Evolutionary conservation across 2,329 filamentous ascomycete species (phyloP), one percentile per base, ranked within the genome.

Genomic region (Ploettnerulaceae sp.): DNA sequence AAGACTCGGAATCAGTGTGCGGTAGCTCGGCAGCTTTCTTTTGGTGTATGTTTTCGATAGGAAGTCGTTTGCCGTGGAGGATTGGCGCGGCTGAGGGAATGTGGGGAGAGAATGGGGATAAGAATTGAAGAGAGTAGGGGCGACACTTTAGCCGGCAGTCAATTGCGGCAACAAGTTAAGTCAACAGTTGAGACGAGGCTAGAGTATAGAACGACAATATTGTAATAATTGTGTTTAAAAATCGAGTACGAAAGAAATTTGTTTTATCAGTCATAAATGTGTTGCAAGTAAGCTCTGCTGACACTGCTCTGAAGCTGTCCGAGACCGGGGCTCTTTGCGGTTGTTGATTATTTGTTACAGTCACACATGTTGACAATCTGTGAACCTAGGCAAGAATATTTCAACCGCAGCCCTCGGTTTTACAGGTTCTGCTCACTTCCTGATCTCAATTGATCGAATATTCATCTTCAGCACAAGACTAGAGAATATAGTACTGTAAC

Each of bases 111-210:
- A n/a, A 15, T 20, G 33, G 38, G 38, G 39, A 37, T 37, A 43
- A 37, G 45, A 37, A 38, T 15, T 24, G 36, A 31, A 33, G 20
- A 22, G 26, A 20, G 29, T 24, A 18, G 22, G 12, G 25, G 18
- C 12, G n/a, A 18, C 28, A 43, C 34, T 43, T 47, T 37, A 43
- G 34, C 45, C 38, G 45, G 38, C n/a, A 45, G 26, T 37, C 26
- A 25, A 40, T 35, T 17, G 32, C 45, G 34, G 39, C 31, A 15
- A 15, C 22, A 25, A 21, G 5, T n/a, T 21, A 36, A 14, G 31
- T 18, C 3, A 24, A 15, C 12, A 22, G 20, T 36, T 36, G 34
- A n/a, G 17, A 36, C 17, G n/a, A 21, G 25, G 34, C 20, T 21
- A 36, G 34, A 36, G n/a, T 11, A 14, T 15, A 21, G n/a, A 15